Conservation (phyloP, 2,329 filamentous ascomycete genomes). For the Laburnicola sp. region DNA sequence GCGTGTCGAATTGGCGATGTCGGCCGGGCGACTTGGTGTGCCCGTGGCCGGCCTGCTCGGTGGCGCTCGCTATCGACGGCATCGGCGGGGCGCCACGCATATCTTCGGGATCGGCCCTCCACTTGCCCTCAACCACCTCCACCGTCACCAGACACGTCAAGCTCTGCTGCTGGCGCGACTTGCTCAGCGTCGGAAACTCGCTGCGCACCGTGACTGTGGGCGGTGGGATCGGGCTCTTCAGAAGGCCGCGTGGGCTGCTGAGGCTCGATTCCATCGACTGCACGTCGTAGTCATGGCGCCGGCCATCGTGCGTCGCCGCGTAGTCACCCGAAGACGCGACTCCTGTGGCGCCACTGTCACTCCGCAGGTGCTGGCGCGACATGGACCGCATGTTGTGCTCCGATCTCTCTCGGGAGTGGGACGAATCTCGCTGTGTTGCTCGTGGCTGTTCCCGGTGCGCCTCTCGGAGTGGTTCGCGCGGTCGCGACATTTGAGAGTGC, state of each 20-base stretch:
- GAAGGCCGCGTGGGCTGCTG: conserved; percentile 68
- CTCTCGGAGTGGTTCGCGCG: conserved; percentile 34
- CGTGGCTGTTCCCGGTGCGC: too few relatives aligned
- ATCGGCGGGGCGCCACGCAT: conserved; percentile 59
- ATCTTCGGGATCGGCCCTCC: conserved; percentile 83
- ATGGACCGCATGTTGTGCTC: conserved; percentile 36
- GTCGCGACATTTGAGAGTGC: conserved; percentile 30
- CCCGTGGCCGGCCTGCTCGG: conserved; percentile 49
- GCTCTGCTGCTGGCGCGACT: conserved; percentile 91
- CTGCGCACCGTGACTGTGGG: conserved; percentile 93
- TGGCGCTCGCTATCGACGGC: conserved; percentile 53
- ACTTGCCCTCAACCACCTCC: conserved; percentile 90
- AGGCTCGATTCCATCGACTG: conserved; percentile 93
- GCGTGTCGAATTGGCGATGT: conserved; percentile 52
- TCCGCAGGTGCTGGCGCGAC: conserved; percentile 65
- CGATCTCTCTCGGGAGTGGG: conserved; percentile 2
- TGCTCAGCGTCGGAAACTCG: conserved; percentile 91
- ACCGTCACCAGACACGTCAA: conserved; percentile 92
- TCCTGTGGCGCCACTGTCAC: conserved; percentile 75
- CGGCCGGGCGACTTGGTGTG: conserved; percentile 63
- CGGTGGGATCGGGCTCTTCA: conserved; percentile 84
- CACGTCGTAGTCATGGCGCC: conserved; percentile 91
- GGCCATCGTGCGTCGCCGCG: conserved; percentile 71
- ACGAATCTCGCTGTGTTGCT: conserved; percentile 4
- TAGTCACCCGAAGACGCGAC: conserved; percentile 78